Evolutionary conservation across 192 early-diverging fungal genomes (phyloP).

Genomic region (Spizellomyces sp.): DNA sequence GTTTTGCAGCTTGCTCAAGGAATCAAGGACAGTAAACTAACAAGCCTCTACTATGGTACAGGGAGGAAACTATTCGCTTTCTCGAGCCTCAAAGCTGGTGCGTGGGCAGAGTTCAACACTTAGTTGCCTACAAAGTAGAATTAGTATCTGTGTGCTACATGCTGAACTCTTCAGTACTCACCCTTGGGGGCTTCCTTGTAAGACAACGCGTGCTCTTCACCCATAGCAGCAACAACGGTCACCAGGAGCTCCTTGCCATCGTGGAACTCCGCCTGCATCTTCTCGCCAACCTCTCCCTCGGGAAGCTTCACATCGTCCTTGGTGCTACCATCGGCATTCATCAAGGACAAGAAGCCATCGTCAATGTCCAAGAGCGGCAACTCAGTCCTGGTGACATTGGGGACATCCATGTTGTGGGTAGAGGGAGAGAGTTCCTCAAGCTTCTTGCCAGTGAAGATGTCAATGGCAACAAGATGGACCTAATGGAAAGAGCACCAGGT

Average conservation of each 20-base stretch:
- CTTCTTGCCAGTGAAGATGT: constrained; percentile 98
- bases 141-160: too few species aligned
- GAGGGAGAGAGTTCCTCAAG: constrained; percentile 99
- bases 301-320: constrained; percentile 98
- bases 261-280: constrained; percentile 73
- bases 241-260: constrained; percentile 83
- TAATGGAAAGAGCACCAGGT: neutral
- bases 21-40: too few species aligned
- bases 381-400: constrained; percentile 86
- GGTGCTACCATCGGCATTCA: constrained; percentile 72
- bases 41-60: too few species aligned
- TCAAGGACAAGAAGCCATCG: constrained; percentile 88
- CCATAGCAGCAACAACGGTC: constrained; percentile 86
- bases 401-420: constrained; percentile 99
- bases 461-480: constrained; percentile 17
- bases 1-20: too few species aligned
- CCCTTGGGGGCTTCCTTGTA: constrained; percentile 76
- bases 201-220: constrained; percentile 83
- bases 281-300: constrained; percentile 77
- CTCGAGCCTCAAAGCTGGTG: too few species aligned
- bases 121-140: too few species aligned
- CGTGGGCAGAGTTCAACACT: too few species aligned
- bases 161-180: neutral
- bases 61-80: too few species aligned
- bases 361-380: constrained; percentile 85